phyloP scores from a whole-genome alignment of 2,329 filamentous ascomycete species.

The Claviceps humidiphila region DNA sequence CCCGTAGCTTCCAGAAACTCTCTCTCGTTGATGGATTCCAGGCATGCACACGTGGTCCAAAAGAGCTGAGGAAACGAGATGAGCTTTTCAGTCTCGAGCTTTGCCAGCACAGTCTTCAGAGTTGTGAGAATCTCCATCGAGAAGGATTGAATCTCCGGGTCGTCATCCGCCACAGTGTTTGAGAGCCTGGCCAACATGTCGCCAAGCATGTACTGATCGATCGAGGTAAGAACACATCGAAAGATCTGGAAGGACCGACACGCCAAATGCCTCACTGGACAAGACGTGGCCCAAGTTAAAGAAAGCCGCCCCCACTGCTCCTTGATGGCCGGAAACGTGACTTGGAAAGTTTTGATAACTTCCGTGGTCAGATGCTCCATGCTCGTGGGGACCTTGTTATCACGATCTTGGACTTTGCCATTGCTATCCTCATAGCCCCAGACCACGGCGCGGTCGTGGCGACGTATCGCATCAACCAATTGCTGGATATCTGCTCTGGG shows the following conservation, averaged over 20 bases:
- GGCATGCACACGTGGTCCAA: conserved; percentile 92
- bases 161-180: conserved; percentile 93
- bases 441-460: conserved; percentile 70
- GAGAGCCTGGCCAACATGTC: conserved; percentile 93
- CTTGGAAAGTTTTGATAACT: conserved; percentile 72
- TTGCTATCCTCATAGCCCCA: conserved; percentile 95
- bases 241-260: conserved; percentile 98
- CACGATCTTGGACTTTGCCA: conserved; percentile 58
- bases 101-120: conserved; percentile 77
- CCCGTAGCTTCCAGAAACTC: conserved; percentile 86
- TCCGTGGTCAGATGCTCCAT: conserved; percentile 78
- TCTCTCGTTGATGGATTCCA: conserved; percentile 91
- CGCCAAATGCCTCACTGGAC: conserved; percentile 84
- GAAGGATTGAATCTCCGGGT: conserved; percentile 88
- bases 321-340: conserved; percentile 74
- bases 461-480: conserved; percentile 74
- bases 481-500: conserved; percentile 70
- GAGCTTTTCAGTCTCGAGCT: conserved; percentile 65
- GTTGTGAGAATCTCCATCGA: conserved; percentile 97
- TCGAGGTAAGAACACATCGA: conserved; percentile 76
- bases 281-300: conserved; percentile 91
- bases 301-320: conserved; percentile 86
- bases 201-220: conserved; percentile 88
- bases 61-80: conserved; percentile 90
- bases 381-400: conserved; percentile 68